Base-by-base conservation (phyloP, 116 monocot genomes). In the Cymodocea nodosa region DNA sequence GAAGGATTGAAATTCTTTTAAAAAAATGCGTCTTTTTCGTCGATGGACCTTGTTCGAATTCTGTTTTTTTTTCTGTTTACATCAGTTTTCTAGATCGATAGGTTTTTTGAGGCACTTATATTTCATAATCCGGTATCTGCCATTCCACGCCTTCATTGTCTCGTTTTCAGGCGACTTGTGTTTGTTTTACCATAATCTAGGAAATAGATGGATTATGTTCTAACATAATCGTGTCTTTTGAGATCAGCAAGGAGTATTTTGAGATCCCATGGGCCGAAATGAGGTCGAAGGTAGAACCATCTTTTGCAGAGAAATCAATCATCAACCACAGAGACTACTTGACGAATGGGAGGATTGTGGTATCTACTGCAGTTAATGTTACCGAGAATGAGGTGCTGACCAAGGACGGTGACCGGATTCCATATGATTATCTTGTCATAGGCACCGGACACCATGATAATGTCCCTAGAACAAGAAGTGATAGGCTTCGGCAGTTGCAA, bases 231-330 rank as follows among this genome's bases (percentile, higher is more conserved):
- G 4, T 13, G 8, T 24, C 23, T 20, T 58, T n/a, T 37, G 12
- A 8, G 50, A 52, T 14, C 65, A 87, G 87, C 57, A 82, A 89
- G 69, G 85, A 89, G 64, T 87, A 87, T 24, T 80, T 89, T 66
- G 89, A 89, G 73, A 78, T 89, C 57, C 77, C 89, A 44, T 89
- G 89, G 89, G 89, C 82, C 23, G 73, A 71, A 35, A 52, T 89
- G 70, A 79, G 85, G 50, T 62, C 80, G 1, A 82, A 55, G 65
- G 82, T 89, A 12, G 89, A 89, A 10, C 89, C 85, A 9, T 18
- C 75, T 5, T 64, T 83, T 14, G 80, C 82, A 24, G 82, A 76
- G 50, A 80, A 75, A 58, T 62, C 89, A n/a, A 6, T 85, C 20
- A 69, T 89, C 48, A 70, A 71, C 35, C 85, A 89, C 68, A 51